Conservation (phyloP, 305 asterid genomes). For the Fraxinus albicans region DNA sequence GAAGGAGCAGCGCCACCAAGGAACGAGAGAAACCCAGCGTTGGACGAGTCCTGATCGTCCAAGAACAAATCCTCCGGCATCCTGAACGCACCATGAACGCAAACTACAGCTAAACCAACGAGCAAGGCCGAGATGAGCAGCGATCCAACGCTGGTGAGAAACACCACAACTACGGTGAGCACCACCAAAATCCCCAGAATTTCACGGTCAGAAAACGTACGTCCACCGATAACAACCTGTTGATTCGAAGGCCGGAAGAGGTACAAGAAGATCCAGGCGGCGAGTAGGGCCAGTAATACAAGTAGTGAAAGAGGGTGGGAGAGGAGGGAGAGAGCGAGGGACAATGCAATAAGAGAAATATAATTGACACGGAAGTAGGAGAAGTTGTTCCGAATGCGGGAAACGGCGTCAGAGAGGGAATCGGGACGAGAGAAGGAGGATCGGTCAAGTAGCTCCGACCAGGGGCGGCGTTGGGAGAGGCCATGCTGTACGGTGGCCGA, state of each 20-base stretch:
- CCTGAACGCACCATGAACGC: slow-evolving; percentile 63
- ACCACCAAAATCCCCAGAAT: slow-evolving; percentile 51
- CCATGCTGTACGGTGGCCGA: slow-evolving; percentile 53
- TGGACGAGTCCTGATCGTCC: slow-evolving; percentile 64
- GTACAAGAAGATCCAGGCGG: slow-evolving; percentile 59
- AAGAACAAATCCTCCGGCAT: slow-evolving; percentile 68
- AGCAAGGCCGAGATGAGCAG: slow-evolving; percentile 61
- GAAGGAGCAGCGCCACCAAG: slow-evolving; percentile 66
- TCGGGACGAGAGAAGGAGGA: slow-evolving; percentile 79
- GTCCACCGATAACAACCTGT: slow-evolving; percentile 52
- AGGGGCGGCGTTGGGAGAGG: slow-evolving; percentile 81
- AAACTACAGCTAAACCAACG: slow-evolving; percentile 59
- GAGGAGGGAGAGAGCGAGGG: slow-evolving; percentile 61
- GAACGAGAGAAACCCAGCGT: slow-evolving; percentile 60
- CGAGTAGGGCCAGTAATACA: slow-evolving; percentile 50
- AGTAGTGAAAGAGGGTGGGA: slow-evolving; percentile 61
- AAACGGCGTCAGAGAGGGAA: slow-evolving; percentile 66
- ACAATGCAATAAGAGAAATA: slow-evolving; percentile 55
- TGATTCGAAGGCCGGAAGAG: slow-evolving; percentile 61
- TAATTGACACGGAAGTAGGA: slow-evolving; percentile 76
- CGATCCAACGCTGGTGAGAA: slow-evolving; percentile 66
- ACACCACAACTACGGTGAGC: slow-evolving; percentile 53
- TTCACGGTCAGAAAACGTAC: slow-evolving; percentile 62
- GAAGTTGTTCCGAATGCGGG: slow-evolving; percentile 67
- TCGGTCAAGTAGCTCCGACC: slow-evolving; percentile 72